Evolutionary conservation across 1,284 basidiomycete genomes (phyloP).

Genomic region (Puccinia triticina): DNA sequence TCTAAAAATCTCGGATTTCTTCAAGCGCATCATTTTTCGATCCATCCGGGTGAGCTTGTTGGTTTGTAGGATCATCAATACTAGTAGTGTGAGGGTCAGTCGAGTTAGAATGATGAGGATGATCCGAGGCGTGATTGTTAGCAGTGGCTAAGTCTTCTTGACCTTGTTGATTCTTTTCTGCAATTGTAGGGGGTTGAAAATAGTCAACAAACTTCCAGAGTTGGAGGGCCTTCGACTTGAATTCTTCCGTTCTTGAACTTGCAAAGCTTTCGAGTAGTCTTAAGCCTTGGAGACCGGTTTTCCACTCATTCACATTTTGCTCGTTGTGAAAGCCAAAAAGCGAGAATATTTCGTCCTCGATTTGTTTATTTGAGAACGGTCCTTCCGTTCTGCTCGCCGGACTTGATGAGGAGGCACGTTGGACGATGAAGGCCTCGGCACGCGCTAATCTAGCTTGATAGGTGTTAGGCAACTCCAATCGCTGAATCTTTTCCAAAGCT

Average conservation of each 20-base stretch:
- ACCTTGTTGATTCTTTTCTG: background rate
- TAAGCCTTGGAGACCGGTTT: slow-evolving; percentile 20
- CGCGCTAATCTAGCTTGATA: slow-evolving; percentile 13
- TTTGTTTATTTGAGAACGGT: background rate
- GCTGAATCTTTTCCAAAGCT: slow-evolving; percentile 20
- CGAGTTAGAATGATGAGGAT: background rate
- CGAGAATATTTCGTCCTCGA: slow-evolving; percentile 25
- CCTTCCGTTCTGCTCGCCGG: background rate
- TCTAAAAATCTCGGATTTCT: slow-evolving; percentile 12
- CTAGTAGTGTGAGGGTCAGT: background rate
- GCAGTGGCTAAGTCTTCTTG: background rate
- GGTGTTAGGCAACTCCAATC: background rate
- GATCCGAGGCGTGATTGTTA: background rate
- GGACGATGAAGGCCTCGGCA: slow-evolving; percentile 4
- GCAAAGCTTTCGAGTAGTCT: slow-evolving; percentile 4
- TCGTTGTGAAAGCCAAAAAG: background rate
- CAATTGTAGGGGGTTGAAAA: background rate
- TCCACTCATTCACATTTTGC: background rate
- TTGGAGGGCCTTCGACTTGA: background rate
- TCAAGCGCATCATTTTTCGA: background rate
- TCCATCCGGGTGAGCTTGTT: too few species aligned
- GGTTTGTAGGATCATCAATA: background rate
- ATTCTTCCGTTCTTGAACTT: slow-evolving; percentile 25
- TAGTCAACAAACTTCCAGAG: slow-evolving; percentile 31
- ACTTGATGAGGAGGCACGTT: background rate